phyloP scores from a whole-genome alignment of 345 rosid genomes.

The Bruguiera parviflora region DNA sequence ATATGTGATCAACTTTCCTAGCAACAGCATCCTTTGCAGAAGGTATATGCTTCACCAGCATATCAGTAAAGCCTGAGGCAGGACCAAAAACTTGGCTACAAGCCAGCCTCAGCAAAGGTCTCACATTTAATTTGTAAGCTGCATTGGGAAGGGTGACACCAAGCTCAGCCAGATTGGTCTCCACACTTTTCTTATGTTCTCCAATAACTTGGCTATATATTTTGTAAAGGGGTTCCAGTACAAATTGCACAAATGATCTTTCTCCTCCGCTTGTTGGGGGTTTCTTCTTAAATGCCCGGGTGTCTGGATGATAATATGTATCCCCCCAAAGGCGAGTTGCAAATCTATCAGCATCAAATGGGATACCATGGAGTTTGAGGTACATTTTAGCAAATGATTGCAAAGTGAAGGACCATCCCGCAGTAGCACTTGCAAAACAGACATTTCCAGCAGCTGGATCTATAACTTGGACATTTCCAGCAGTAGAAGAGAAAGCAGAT shows the following conservation, averaged over 20 bases:
- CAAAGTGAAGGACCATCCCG: conserved; percentile 97
- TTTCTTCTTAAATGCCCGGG: conserved; percentile 65
- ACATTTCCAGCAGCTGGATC: conserved; percentile 94
- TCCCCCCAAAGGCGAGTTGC: conserved; percentile 97
- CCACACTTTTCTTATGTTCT: conserved; percentile 96
- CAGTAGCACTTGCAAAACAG: conserved; percentile 90
- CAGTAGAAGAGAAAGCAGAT: conserved; percentile 79
- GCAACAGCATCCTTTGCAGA: conserved; percentile 84
- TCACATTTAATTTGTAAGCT: conserved; percentile 84
- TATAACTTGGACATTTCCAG: conserved; percentile 76
- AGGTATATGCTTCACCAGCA: conserved; percentile 93
- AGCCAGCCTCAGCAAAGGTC: conserved; percentile 86
- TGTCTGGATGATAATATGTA: conserved; percentile 71
- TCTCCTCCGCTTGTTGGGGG: conserved; percentile 84
- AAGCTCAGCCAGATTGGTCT: conserved; percentile 89
- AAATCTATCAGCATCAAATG: conserved; percentile 84
- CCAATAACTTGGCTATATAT: conserved; percentile 98
- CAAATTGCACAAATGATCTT: conserved; percentile 90
- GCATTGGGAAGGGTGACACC: conserved; percentile 92
- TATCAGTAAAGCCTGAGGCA: conserved; percentile 94
- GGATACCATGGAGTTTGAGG: conserved; percentile 87
- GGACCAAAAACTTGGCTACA: conserved; percentile 94
- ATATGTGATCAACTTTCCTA: conserved; percentile 74
- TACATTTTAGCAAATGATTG: conserved; percentile 92
- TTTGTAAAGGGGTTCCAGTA: conserved; percentile 92